Percentiles rank a stretch among this genome's conserved stretches.
Evolutionary conservation across 306 rosid species (phyloP).

Genomic region (Prunus padus): DNA sequence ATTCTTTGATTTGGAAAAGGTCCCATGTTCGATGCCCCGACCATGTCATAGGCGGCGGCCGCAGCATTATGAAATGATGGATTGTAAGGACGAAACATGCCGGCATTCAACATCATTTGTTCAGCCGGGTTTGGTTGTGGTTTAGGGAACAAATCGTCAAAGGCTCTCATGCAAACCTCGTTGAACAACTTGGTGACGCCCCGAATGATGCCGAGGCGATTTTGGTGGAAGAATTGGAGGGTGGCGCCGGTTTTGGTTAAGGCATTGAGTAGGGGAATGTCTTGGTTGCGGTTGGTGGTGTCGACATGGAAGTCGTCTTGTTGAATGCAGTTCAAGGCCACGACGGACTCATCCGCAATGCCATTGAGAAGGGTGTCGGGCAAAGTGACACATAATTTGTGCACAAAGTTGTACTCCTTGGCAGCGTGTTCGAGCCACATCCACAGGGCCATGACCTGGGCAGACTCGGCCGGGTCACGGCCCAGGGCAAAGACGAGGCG

Average conservation of each 20-base stretch:
- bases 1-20: not conserved
- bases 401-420: constrained; percentile 18
- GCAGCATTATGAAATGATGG: not conserved
- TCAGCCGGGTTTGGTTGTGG: not conserved
- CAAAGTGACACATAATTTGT: constrained; percentile 27
- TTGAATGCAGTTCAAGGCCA: constrained; percentile 40
- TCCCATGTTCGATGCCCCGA: not conserved
- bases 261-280: constrained; percentile 36
- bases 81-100: not conserved
- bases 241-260: constrained; percentile 20
- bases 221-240: constrained; percentile 36
- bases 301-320: constrained; percentile 14
- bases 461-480: constrained; percentile 41
- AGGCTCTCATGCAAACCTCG: constrained; percentile 45
- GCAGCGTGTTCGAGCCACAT: constrained; percentile 52
- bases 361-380: constrained; percentile 25
- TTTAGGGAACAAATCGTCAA: constrained; percentile 39
- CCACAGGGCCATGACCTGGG: constrained; percentile 54
- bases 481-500: constrained; percentile 37
- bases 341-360: constrained; percentile 38
- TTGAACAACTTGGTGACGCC: constrained; percentile 25
- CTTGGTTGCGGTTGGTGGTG: not conserved
- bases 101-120: not conserved
- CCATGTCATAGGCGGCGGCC: not conserved
- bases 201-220: constrained; percentile 25